These are phyloP conservation scores for Penicillium sp. DNA, from an alignment of 2,329 filamentous ascomycete genomes.

Conservation along the genomic window DNA sequence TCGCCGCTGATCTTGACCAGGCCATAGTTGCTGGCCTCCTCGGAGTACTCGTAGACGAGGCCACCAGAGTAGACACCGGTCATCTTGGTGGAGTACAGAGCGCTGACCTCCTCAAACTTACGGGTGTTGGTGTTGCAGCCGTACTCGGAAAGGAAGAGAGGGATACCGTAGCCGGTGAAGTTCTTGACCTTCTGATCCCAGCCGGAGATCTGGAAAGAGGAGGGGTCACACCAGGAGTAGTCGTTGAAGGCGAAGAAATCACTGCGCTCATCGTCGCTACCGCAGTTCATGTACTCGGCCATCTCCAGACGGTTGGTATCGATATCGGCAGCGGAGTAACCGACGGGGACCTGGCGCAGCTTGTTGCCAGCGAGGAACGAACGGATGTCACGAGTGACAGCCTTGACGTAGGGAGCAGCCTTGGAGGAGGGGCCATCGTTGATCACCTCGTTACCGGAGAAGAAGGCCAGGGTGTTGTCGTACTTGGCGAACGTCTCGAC, in stretches of 20 bases:
- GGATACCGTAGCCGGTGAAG: constrained; percentile 79
- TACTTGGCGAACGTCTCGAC: constrained; percentile 80
- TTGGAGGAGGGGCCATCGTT: constrained; percentile 63
- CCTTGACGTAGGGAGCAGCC: constrained; percentile 70
- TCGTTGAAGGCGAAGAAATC: constrained; percentile 91
- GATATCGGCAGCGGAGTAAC: constrained; percentile 75
- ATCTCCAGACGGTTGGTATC: constrained; percentile 79
- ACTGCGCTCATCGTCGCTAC: constrained; percentile 72
- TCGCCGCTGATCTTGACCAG: constrained; percentile 63
- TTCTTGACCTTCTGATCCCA: constrained; percentile 87
- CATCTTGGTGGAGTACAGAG: constrained; percentile 82
- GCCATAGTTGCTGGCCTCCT: constrained; percentile 76
- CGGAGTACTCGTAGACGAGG: constrained; percentile 92
- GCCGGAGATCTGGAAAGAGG: constrained; percentile 69
- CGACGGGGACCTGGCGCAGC: constrained; percentile 66
- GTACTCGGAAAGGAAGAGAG: constrained; percentile 92
- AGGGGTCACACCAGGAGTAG: constrained; percentile 70
- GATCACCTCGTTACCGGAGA: constrained; percentile 77
- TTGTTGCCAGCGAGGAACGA: constrained; percentile 61
- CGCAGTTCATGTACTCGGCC: constrained; percentile 91
- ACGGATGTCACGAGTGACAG: constrained; percentile 71
- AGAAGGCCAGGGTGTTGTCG: constrained; percentile 80
- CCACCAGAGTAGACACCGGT: constrained; percentile 88
- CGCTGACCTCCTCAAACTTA: constrained; percentile 70
- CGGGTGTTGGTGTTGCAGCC: constrained; percentile 82